Evolutionary conservation across 257 asterid species (phyloP), one percentile per base, ranked within the genome.

Genomic region (Dorcoceras hygrometricum): DNA sequence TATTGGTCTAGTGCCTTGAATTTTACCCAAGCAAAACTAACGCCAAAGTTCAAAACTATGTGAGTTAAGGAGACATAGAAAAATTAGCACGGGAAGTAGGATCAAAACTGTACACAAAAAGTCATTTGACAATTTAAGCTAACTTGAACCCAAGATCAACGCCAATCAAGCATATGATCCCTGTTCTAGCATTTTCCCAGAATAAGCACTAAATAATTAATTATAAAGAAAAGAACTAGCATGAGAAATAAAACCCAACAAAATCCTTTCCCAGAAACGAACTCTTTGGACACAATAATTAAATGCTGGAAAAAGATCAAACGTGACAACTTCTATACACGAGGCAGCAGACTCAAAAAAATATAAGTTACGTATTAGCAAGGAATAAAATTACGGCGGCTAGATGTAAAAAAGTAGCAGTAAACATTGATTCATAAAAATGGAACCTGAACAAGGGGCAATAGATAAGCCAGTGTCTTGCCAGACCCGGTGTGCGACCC

Each of bases 401-500:
- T 19, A 65, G 23, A 22, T 4, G n/a, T 58, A 57, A 46, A 18
- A n/a, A 22, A n/a, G 12, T 18, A 3, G 10, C 14, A 59, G 3
- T 4, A 25, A n/a, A 14, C 26, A 8, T 51, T 25, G 19, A 71
- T 51, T 59, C 18, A 20, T 34, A 34, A 34, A 34, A 27, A 48
- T 57, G 48, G 67, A 58, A 93, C 97, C 96, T 94, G 97, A 81
- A 84, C 89, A 75, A 94, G 83, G 65, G 99, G 99, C 80, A 94
- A 80, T 77, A 94, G 81, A 75, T 94, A 94, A 75, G 97, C 99
- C 69, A 94, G 84, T 43, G 99, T 94, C 82, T 94, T 94, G 46
- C 99, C 97, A 43, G 99, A 94, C 27, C 99, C 99, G 72, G 99
- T 94, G 64, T 94, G 99, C 3, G 97, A 94, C 16, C 97, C 99